Evolutionary conservation across 306 rosid species (phyloP).

Genomic region (Corylus americana): DNA sequence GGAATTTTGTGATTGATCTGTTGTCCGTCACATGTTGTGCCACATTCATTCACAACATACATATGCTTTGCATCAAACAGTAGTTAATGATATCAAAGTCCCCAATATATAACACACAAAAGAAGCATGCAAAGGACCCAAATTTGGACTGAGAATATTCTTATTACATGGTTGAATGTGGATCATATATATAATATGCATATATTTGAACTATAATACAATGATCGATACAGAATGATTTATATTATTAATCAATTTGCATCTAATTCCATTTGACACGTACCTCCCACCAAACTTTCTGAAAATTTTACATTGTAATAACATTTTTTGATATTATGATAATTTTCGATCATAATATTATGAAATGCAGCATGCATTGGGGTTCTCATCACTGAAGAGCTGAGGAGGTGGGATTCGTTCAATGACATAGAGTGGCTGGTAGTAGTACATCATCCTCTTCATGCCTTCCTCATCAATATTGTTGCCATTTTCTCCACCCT

Average conservation of each 20-base stretch:
- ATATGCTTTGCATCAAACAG: neutral
- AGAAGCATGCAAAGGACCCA: neutral
- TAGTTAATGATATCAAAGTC: neutral
- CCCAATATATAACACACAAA: neutral
- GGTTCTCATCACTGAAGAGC: slow-evolving; percentile 94
- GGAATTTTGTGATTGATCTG: neutral
- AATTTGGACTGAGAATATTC: neutral
- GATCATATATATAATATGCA: slow-evolving; percentile 6
- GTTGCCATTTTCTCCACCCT: slow-evolving; percentile 24
- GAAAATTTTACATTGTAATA: slow-evolving; percentile 4
- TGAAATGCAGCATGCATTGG: slow-evolving; percentile 88
- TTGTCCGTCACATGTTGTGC: neutral
- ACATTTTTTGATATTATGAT: slow-evolving; percentile 4
- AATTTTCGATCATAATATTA: slow-evolving; percentile 11
- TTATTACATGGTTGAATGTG: neutral
- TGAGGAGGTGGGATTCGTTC: slow-evolving; percentile 88
- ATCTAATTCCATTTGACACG: slow-evolving; percentile 24
- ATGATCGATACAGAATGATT: slow-evolving; percentile 32
- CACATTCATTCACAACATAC: neutral
- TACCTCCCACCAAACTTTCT: slow-evolving; percentile 32
- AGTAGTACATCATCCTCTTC: slow-evolving; percentile 84
- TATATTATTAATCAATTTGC: slow-evolving; percentile 26
- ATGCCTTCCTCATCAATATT: slow-evolving; percentile 51
- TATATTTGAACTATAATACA: neutral
- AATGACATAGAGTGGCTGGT: slow-evolving; percentile 65